A percentile compares a stretch with the other conserved stretches of the same genome.
Conservation (phyloP, 2,329 filamentous ascomycete genomes). For the Talaromyces piceae region DNA sequence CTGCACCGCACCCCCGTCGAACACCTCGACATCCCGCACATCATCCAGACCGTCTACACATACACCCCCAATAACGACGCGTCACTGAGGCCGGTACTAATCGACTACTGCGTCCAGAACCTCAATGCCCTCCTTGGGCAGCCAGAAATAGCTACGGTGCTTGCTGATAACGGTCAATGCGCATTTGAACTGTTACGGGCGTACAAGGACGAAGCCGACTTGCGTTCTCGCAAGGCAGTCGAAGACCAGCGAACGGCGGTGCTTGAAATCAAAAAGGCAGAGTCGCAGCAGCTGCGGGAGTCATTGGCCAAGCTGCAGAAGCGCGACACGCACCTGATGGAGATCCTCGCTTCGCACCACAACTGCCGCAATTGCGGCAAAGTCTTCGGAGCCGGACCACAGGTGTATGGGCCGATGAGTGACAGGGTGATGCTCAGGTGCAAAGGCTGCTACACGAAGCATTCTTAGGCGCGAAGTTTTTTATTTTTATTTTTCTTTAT, state of each 20-base stretch:
- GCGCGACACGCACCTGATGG: slow-evolving; percentile 11
- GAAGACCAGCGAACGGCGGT: slow-evolving; percentile 12
- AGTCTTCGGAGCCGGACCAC: slow-evolving; percentile 11
- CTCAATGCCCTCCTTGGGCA: slow-evolving; percentile 5
- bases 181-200: slow-evolving; percentile 11
- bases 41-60: slow-evolving; percentile 10
- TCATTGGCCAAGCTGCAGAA: slow-evolving; percentile 12
- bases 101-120: slow-evolving; percentile 12
- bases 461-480: slow-evolving; percentile 3
- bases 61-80: slow-evolving; percentile 10
- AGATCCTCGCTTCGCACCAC: slow-evolving; percentile 11
- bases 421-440: slow-evolving; percentile 12
- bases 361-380: slow-evolving; percentile 12
- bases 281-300: slow-evolving; percentile 11
- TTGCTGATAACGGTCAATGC: slow-evolving; percentile 11
- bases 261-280: slow-evolving; percentile 11
- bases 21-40: slow-evolving; percentile 4
- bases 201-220: slow-evolving; percentile 11
- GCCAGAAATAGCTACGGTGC: slow-evolving; percentile 7
- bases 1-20: slow-evolving; percentile 8
- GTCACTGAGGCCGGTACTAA: slow-evolving; percentile 8
- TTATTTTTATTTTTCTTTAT: neutral
- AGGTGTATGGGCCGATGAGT: slow-evolving; percentile 13
- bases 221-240: slow-evolving; percentile 12
- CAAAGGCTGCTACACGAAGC: slow-evolving; percentile 13